Conservation (phyloP, 371 early-diverging fungal genomes). For the Mortierella sp. region DNA sequence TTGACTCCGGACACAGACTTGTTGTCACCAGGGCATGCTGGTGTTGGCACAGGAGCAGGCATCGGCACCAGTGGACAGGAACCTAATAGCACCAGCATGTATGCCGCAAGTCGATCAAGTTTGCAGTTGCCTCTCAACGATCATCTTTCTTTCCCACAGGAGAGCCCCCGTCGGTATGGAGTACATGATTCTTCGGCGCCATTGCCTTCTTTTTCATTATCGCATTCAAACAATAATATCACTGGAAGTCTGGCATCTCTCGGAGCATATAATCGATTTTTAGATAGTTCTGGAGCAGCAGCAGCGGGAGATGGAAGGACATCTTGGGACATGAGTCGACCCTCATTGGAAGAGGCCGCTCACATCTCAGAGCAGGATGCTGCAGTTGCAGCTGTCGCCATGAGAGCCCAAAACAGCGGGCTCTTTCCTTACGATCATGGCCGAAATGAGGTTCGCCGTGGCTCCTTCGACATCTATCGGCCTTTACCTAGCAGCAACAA, state of each 20-base stretch:
- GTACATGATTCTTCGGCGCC: conserved; percentile 28
- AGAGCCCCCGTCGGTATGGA: conserved; percentile 36
- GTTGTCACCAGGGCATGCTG: conserved; percentile 13
- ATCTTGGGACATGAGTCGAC: conserved; percentile 24
- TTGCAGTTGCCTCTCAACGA: conserved; percentile 44
- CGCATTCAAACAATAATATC: conserved; percentile 2
- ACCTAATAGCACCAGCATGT: conserved; percentile 21
- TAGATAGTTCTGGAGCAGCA: conserved; percentile 5
- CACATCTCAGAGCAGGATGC: conserved; percentile 49
- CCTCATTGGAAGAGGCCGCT: conserved; percentile 39
- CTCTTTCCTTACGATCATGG: conserved; percentile 4
- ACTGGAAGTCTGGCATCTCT: neutral
- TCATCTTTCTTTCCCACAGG: conserved; percentile 46
- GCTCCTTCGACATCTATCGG: conserved; percentile 32
- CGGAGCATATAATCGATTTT: conserved; percentile 26
- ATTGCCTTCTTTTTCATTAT: conserved; percentile 4
- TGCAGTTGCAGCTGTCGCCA: conserved; percentile 46
- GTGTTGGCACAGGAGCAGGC: conserved; percentile 17
- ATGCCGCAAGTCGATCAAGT: conserved; percentile 47
- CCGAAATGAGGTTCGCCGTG: conserved; percentile 32
- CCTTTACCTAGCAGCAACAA: conserved; percentile 10
- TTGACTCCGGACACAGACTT: conserved; percentile 27
- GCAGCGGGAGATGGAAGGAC: conserved; percentile 1
- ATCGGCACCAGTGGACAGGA: conserved; percentile 32
- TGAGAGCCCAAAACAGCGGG: conserved; percentile 31